Evolutionary conservation across 2,329 filamentous ascomycete genomes (phyloP).

Genomic region (Claviceps monticola): DNA sequence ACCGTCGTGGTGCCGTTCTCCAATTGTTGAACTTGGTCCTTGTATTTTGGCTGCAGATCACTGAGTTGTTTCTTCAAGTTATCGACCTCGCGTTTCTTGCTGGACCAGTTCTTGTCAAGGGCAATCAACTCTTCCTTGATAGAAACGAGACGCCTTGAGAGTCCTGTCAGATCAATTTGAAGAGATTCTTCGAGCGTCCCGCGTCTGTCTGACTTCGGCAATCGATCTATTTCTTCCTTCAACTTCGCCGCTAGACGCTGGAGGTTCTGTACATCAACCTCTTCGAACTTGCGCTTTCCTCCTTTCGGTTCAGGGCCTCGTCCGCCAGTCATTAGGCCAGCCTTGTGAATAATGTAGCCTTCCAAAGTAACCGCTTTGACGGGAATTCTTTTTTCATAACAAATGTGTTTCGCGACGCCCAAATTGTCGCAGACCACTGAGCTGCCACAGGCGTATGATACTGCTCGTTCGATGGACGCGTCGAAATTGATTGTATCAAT

Average conservation of each 20-base stretch:
- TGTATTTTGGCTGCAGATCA: slow-evolving; percentile 65
- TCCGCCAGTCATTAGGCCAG: slow-evolving; percentile 91
- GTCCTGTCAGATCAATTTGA: slow-evolving; percentile 62
- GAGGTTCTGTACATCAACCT: slow-evolving; percentile 78
- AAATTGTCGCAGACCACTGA: slow-evolving; percentile 88
- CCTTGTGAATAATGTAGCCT: slow-evolving; percentile 94
- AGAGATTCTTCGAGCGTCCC: slow-evolving; percentile 68
- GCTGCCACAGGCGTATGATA: slow-evolving; percentile 89
- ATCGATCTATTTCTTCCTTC: slow-evolving; percentile 60
- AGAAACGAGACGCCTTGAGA: slow-evolving; percentile 63
- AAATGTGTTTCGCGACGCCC: slow-evolving; percentile 75
- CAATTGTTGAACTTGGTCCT: slow-evolving; percentile 56
- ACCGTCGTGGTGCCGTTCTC: slow-evolving; percentile 39
- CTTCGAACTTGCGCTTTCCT: slow-evolving; percentile 72
- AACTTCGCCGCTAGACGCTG: slow-evolving; percentile 62
- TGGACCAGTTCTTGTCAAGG: slow-evolving; percentile 69
- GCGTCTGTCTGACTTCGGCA: slow-evolving; percentile 67
- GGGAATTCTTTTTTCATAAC: slow-evolving; percentile 70
- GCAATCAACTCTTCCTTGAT: slow-evolving; percentile 63
- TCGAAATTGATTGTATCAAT: slow-evolving; percentile 97
- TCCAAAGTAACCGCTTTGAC: slow-evolving; percentile 92
- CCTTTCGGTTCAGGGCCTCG: slow-evolving; percentile 63
- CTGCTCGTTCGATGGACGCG: slow-evolving; percentile 72
- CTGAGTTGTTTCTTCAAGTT: slow-evolving; percentile 59
- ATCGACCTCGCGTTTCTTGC: slow-evolving; percentile 70